Evolutionary conservation across 208 protist species (phyloP), one percentile per base, ranked within the genome.

Genomic region (Trypanosoma theileri): DNA sequence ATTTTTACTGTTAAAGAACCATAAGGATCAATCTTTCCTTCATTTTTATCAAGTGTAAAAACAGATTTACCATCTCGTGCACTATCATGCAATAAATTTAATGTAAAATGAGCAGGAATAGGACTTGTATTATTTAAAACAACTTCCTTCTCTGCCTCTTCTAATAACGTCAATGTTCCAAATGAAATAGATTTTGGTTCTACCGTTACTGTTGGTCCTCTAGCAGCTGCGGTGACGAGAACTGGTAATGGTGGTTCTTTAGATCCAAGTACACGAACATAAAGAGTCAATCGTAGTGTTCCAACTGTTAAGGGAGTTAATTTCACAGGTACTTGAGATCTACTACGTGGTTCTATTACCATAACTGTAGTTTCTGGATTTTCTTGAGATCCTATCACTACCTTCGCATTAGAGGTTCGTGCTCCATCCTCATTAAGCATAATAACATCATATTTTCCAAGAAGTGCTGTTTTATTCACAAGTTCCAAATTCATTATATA

Each of bases 371-470:
- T 26, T 26, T 69, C 60, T 16, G 65, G 44, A n/a, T 69, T 62
- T 21, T 89, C 71, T 63, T 40, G 24, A 4, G 68, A 64, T 50
- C 79, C 74, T 67, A 84, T 78, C 22, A 66, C 73, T 26, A 91
- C 63, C 24, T 71, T 48, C 2, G 68, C 79, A 45, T 67, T 77
- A 16, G 67, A 67, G 3, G 55, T 56, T 31, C 69, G 26, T 22
- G 51, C 59, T 6, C 62, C 78, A n/a, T 79, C 71, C 22, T 85
- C 74, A 40, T 81, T 79, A 22, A 95, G 77, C 35, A 95, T 57
- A 24, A 83, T 68, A 10, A 99, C 53, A 59, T 97, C 85, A 75
- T 98, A 98, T 73, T 96, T 97, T 17, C 93, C 93, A 12, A 93
- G 82, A 55, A 98, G 75, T 26, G 91, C 84, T 0, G 88, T 94